Conservation (phyloP, 179 eudicot genomes). For the Silene coronaria region DNA sequence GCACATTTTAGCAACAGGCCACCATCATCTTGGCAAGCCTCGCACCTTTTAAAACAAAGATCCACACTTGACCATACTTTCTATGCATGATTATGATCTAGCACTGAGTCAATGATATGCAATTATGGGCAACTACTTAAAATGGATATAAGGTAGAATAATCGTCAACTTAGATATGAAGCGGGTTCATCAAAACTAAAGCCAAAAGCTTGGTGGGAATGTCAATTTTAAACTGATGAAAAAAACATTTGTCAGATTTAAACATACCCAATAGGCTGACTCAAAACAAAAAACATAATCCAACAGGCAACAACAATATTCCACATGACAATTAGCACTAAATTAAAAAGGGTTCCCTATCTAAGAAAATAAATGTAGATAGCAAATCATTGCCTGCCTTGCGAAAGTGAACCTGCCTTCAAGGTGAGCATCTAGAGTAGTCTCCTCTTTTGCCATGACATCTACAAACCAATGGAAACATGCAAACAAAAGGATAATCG, state of each 20-base stretch:
- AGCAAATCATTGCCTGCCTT: conserved; percentile 80
- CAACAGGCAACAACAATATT: conserved; percentile 15
- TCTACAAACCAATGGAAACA: conserved; percentile 87
- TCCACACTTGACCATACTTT: conserved; percentile 1
- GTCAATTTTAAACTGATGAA: background rate
- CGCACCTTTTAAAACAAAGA: background rate
- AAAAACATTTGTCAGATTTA: background rate
- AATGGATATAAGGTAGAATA: background rate
- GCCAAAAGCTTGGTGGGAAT: background rate
- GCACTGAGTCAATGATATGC: background rate
- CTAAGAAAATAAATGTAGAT: conserved; percentile 41
- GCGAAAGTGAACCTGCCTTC: conserved; percentile 77
- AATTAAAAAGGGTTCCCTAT: conserved; percentile 21
- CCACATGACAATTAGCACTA: conserved; percentile 20
- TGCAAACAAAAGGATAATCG: conserved; percentile 75
- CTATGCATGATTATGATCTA: background rate
- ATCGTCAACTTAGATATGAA: background rate
- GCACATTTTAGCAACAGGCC: background rate
- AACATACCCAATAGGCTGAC: too few relatives aligned
- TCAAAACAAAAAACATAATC: background rate
- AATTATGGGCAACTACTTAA: background rate
- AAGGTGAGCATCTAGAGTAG: conserved; percentile 74
- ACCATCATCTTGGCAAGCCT: background rate
- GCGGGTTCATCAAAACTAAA: background rate
- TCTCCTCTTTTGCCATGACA: conserved; percentile 81